A percentile compares a stretch with the other conserved stretches of the same genome.
Conservation (phyloP, 768 basidiomycete species). For the Tylopilus rubrobrunneus region DNA sequence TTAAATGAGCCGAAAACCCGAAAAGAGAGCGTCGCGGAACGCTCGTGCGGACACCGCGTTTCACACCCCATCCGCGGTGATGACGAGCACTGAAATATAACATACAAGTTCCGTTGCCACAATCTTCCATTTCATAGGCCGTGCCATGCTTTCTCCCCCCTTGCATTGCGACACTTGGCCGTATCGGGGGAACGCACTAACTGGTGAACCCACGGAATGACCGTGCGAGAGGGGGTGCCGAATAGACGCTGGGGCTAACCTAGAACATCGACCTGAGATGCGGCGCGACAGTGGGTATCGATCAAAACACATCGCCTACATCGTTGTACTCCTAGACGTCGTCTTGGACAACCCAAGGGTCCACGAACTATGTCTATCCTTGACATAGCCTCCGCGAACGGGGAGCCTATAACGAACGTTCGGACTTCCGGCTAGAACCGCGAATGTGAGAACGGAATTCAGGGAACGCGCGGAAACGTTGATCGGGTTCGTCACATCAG, state of each 20-base stretch:
- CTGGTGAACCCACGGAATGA: constrained; percentile 9
- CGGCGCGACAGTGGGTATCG: neutral
- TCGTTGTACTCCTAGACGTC: neutral
- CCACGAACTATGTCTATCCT: neutral
- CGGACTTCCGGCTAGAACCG: constrained; percentile 1
- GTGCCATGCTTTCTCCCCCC: neutral
- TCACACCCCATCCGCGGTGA: constrained; percentile 11
- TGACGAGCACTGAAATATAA: neutral
- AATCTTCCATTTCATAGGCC: constrained; percentile 4
- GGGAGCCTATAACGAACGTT: neutral
- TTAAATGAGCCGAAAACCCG: constrained; percentile 3
- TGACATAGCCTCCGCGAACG: constrained; percentile 5
- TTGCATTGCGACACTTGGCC: neutral
- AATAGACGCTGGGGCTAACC: neutral
- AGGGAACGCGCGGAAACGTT: constrained; percentile 1
- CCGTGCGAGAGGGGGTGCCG: constrained; percentile 6
- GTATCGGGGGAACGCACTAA: neutral
- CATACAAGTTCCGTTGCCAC: neutral
- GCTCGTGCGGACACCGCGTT: constrained; percentile 5
- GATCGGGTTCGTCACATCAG: neutral
- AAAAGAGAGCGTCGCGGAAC: constrained; percentile 23
- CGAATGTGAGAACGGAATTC: constrained; percentile 12
- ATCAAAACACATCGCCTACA: neutral
- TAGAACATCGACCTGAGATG: neutral
- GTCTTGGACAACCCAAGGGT: neutral